phyloP scores from a whole-genome alignment of 495 filamentous ascomycete species.

The Daldinia vernicosa region DNA sequence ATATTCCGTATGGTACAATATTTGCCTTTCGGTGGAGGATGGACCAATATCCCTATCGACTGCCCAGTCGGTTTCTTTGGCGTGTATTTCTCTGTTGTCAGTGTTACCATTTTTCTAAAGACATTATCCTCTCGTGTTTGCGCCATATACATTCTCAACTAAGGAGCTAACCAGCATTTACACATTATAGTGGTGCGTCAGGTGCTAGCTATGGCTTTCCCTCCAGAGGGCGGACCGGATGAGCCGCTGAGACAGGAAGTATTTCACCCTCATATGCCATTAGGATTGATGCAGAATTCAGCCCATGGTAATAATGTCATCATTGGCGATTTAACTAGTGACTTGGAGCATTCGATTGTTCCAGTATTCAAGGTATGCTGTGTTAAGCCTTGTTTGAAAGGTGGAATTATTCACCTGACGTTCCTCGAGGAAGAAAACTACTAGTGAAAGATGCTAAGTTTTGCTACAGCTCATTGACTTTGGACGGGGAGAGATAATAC shows the following conservation, averaged over 20 bases:
- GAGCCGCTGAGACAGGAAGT: conserved; percentile 3
- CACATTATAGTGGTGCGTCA: conserved; percentile 24
- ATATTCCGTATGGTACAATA: conserved; percentile 17
- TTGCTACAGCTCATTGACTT: conserved; percentile 37
- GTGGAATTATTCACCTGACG: neutral
- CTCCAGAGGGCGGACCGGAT: neutral
- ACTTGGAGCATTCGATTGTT: conserved; percentile 8
- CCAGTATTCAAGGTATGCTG: conserved; percentile 26
- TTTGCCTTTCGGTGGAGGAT: neutral
- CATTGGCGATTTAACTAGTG: conserved; percentile 6
- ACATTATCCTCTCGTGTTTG: neutral
- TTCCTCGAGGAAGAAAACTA: neutral
- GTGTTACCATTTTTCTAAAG: neutral
- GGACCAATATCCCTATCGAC: neutral
- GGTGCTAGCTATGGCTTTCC: conserved; percentile 32
- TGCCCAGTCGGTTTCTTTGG: conserved; percentile 34
- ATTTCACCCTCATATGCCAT: neutral
- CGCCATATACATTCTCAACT: neutral
- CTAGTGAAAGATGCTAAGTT: neutral
- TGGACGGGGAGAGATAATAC: conserved; percentile 17
- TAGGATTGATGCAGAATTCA: conserved; percentile 27
- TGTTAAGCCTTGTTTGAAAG: neutral
- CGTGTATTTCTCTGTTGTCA: conserved; percentile 34
- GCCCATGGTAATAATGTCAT: conserved; percentile 18
- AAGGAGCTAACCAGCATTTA: conserved; percentile 3